Evolutionary conservation across 352 stramenopile species (phyloP).

Genomic region (Globisporangium irregulare): DNA sequence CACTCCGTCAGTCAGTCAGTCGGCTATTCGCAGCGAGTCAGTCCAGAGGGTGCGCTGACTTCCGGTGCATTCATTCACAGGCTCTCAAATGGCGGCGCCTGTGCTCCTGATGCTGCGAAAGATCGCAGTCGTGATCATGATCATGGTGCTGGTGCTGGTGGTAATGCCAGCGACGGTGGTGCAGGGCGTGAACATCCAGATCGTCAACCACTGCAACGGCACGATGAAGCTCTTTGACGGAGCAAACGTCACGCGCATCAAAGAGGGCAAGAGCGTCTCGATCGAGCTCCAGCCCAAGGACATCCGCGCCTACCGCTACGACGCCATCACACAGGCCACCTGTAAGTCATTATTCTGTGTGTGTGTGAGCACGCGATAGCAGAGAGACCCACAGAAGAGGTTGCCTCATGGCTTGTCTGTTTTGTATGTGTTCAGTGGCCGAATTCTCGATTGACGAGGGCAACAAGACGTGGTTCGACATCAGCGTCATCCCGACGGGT

Average conservation of each 20-base stretch:
- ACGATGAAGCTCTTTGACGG: conserved; percentile 19
- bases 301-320: conserved; percentile 19
- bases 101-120: neutral
- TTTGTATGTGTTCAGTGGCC: conserved; percentile 25
- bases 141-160: neutral
- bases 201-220: conserved; percentile 20
- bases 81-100: neutral
- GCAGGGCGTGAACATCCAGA: conserved; percentile 3
- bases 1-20: neutral
- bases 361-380: neutral
- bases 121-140: neutral
- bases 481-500: conserved; percentile 41
- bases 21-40: neutral
- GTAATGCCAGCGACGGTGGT: neutral
- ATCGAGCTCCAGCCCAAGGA: conserved; percentile 9
- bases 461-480: conserved; percentile 40
- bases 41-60: neutral
- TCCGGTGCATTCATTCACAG: neutral
- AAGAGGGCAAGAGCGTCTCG: conserved; percentile 4
- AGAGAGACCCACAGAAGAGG: neutral
- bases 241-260: conserved; percentile 10
- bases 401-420: neutral
- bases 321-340: conserved; percentile 12
- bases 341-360: conserved; percentile 9
- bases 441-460: conserved; percentile 32